phyloP scores from a whole-genome alignment of 768 basidiomycete species.

The Termitomyces sp. region DNA sequence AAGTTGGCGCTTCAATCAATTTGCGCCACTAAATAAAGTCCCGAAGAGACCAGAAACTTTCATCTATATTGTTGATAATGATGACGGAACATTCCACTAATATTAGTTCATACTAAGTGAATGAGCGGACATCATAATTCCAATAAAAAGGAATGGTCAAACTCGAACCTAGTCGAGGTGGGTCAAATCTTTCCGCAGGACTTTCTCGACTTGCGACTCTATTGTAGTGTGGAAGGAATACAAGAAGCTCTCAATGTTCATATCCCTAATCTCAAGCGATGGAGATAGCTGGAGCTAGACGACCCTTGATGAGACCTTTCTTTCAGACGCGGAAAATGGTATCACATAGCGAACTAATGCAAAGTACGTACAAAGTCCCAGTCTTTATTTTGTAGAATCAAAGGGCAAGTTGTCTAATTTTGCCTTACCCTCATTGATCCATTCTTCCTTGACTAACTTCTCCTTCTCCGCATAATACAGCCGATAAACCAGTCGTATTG shows the following conservation, averaged over 20 bases:
- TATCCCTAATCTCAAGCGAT: not conserved
- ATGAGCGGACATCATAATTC: no score
- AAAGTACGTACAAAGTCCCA: conserved; percentile 1
- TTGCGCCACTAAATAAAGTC: not conserved
- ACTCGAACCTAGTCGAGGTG: not conserved
- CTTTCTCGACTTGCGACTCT: not conserved
- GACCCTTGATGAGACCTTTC: not conserved
- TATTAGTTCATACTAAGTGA: not conserved
- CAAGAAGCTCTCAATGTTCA: not conserved
- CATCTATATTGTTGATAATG: not conserved
- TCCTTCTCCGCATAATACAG: conserved; percentile 69
- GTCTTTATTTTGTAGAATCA: conserved; percentile 31
- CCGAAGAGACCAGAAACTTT: not conserved
- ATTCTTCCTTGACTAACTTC: conserved; percentile 79
- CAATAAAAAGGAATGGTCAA: no score
- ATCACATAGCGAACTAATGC: not conserved
- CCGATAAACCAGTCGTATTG: conserved; percentile 86
- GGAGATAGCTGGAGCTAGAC: not conserved
- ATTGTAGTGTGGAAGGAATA: no score
- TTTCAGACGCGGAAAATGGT: not conserved
- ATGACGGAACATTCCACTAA: not conserved
- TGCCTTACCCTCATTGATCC: conserved; percentile 78
- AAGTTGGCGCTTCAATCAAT: not conserved
- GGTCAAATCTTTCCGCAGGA: no score
- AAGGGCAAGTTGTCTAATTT: conserved; percentile 39